Evolutionary conservation across 768 basidiomycete genomes (phyloP), one percentile per base, ranked within the genome.

Genomic region (Pisolithus microcarpus): DNA sequence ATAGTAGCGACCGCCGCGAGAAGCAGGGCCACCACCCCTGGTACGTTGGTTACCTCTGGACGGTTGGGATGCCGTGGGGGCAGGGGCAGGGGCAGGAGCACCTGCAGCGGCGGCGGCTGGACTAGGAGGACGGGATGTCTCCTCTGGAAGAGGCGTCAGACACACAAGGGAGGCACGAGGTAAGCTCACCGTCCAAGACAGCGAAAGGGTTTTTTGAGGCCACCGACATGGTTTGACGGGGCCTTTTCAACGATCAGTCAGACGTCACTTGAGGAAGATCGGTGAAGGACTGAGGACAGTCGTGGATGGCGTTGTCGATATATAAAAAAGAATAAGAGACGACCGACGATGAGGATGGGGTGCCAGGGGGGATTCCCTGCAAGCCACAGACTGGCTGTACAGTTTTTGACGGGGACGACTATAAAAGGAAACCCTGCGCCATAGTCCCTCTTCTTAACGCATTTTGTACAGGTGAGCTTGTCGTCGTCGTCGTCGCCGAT

Each of bases 171-270:
- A 5, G 43, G 30, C 16, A 31, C 21, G 7, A 19, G 13, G n/a
- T 7, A 15, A n/a, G 21, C 45, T 15, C 45, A 89, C 87, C 85
- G 67, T 84, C 82, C 70, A 91, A 76, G 72, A 90, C 63, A 70
- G 87, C 81, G 75, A 91, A 91, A 59, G 84, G 84, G 75, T 90
- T 91, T 80, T 74, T 82, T 66, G 82, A 82, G 75, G 85, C 88
- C 81, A 91, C 87, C 86, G 88, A 89, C 87, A 91, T 90, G 55
- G 65, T 70, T 80, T 72, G 79, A 75, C 79, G 81, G 81, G 77
- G 81, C 78, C 76, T 69, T 72, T 75, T 76, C 73, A 61, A 58
- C 50, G 51, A 46, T 58, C 59, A 56, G 49, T 62, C 58, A 55
- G 43, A 31, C 49, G 49, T 50, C 46, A 40, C 18, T 30, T 40